Evolutionary conservation across 192 early-diverging fungal genomes (phyloP).

Genomic region (Umbelopsis vinacea): DNA sequence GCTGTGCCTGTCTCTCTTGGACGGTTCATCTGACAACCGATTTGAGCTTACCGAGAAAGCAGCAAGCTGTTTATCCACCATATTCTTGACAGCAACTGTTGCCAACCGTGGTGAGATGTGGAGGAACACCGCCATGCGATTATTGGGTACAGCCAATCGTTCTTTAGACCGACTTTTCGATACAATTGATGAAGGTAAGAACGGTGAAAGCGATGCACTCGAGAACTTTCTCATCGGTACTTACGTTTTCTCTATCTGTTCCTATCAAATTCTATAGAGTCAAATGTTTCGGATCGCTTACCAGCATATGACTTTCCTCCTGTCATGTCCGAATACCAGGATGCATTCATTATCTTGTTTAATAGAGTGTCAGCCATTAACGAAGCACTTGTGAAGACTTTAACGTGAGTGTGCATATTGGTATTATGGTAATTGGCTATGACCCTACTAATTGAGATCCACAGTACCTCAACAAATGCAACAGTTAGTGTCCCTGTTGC

Average conservation of each 20-base stretch:
- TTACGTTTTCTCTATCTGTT: too few species aligned
- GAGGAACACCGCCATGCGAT: constrained; percentile 41
- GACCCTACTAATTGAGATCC: not conserved
- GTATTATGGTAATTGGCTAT: not conserved
- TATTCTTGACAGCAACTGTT: constrained; percentile 46
- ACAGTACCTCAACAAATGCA: constrained; percentile 45
- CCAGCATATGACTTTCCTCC: constrained; percentile 39
- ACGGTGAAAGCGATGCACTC: not conserved
- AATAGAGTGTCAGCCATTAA: constrained; percentile 37
- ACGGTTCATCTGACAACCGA: constrained; percentile 47
- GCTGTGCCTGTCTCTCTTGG: constrained; percentile 53
- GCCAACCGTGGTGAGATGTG: constrained; percentile 47
- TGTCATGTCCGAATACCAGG: constrained; percentile 47
- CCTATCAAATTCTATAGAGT: not conserved
- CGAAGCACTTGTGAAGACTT: constrained; percentile 40
- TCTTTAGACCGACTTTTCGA: constrained; percentile 51
- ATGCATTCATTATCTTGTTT: constrained; percentile 43
- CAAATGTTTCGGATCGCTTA: constrained; percentile 24
- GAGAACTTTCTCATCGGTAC: too few species aligned
- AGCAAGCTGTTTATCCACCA: constrained; percentile 46
- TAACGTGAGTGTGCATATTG: constrained; percentile 40
- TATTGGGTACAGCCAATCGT: constrained; percentile 53
- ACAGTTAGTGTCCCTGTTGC: constrained; percentile 55
- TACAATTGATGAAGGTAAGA: constrained; percentile 58
- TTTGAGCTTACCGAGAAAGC: constrained; percentile 36